Evolutionary conservation across 306 rosid genomes (phyloP), one percentile per base, ranked within the genome.

Genomic region (Morella rubra): DNA sequence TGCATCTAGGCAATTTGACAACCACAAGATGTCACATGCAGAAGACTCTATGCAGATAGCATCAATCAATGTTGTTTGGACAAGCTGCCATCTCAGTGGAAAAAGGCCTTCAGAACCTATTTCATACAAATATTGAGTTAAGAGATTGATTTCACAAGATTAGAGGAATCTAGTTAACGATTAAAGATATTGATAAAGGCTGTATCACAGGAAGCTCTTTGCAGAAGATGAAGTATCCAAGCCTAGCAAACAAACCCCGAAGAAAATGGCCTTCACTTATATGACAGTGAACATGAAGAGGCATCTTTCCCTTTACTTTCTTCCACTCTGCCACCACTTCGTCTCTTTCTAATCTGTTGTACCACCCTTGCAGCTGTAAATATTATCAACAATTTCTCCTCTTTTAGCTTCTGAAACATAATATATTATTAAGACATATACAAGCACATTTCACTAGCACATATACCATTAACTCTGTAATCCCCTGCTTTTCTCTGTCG

Each of bases 251-350:
- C 27, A 24, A 24, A 24, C 1, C 27, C 27, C 92, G 18, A 3
- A 95, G 86, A 60, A 90, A 90, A 81, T 92, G 97, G 64, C 97
- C 96, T 18, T 96, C 98, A 62, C 98, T 95, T 0, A 95, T 92
- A 82, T 92, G 98, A 73, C 98, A 95, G 69, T 95, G 96, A 80
- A 95, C 98, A 72, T 95, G 97, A 0, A 95, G 88, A 18, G 90
- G 89, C 98, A 95, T 95, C 72, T 80, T 92, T 44, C 87, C 96
- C 82, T 87, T 83, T 15, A 92, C 85, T 81, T 95, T 95, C 87
- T 80, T 85, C 98, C 98, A 95, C 74, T 92, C 88, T 14, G 91
- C 98, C 73, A 95, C 92, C 69, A 92, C 97, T 84, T 95, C 96
- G 72, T 95, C 97, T 84, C 98, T 95, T 76, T 95, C 96, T 59